Evolutionary conservation across 176 grass and related monocot genomes (phyloP).

Genomic region (Bonia amplexicaulis): DNA sequence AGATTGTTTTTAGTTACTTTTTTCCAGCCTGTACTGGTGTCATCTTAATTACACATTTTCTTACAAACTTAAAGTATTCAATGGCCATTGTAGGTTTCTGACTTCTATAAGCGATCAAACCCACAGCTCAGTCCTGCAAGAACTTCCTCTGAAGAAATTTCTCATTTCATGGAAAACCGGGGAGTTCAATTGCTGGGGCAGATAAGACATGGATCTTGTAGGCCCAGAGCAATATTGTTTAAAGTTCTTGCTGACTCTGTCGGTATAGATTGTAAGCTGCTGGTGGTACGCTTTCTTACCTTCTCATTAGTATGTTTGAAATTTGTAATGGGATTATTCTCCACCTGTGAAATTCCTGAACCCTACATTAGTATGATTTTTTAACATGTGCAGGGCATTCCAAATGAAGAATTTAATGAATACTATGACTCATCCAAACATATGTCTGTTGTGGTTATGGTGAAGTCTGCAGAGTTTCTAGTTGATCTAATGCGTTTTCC

Average conservation of each 20-base stretch:
- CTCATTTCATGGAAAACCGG: constrained; percentile 72
- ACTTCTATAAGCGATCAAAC: constrained; percentile 89
- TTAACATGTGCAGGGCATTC: constrained; percentile 65
- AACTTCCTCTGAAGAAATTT: constrained; percentile 72
- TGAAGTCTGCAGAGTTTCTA: constrained; percentile 71
- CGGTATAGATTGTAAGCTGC: constrained; percentile 81
- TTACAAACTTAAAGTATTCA: constrained; percentile 1
- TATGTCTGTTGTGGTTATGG: constrained; percentile 70
- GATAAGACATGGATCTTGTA: constrained; percentile 95
- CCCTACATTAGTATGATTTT: constrained; percentile 20
- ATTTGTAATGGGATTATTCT: constrained; percentile 23
- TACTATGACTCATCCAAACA: constrained; percentile 84
- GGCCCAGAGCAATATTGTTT: constrained; percentile 87
- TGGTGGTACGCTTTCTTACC: constrained; percentile 65
- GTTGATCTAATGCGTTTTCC: constrained; percentile 97
- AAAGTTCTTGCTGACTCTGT: constrained; percentile 94
- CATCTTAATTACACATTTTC: constrained; percentile 6
- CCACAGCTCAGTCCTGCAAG: constrained; percentile 73
- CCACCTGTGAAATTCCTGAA: constrained; percentile 25
- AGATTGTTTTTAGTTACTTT: not conserved
- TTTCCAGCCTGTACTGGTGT: not conserved
- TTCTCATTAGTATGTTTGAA: constrained; percentile 22
- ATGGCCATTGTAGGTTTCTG: constrained; percentile 62
- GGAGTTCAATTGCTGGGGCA: constrained; percentile 88
- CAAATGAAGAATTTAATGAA: constrained; percentile 73